phyloP scores from a whole-genome alignment of 2,329 filamentous ascomycete genomes.

The Arthrobotrys iridis region DNA sequence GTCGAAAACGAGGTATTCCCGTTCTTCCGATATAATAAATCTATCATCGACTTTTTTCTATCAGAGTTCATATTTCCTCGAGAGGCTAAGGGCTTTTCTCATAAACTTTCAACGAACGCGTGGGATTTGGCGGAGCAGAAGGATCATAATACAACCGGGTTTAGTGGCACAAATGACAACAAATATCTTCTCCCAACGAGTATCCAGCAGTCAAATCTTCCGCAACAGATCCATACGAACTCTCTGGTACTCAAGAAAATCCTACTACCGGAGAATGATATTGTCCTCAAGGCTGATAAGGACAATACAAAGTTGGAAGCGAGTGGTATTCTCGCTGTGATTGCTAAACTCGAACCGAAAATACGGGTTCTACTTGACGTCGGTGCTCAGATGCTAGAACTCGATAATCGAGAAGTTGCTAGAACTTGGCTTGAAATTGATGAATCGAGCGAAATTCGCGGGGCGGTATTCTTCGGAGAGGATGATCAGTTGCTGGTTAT shows the following conservation, averaged over 20 bases:
- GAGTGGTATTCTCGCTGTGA: conserved; percentile 63
- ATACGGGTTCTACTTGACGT: conserved; percentile 72
- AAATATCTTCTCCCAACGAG: conserved; percentile 69
- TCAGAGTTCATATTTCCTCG: conserved; percentile 69
- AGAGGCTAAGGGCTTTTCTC: conserved; percentile 68
- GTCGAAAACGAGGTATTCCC: conserved; percentile 68
- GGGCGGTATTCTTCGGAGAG: conserved; percentile 67
- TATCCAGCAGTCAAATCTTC: conserved; percentile 69
- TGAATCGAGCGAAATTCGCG: conserved; percentile 62
- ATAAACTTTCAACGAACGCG: conserved; percentile 73
- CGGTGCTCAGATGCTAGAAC: conserved; percentile 72
- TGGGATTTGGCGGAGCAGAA: conserved; percentile 70
- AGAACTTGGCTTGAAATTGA: conserved; percentile 67
- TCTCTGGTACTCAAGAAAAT: conserved; percentile 68
- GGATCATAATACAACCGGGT: conserved; percentile 69
- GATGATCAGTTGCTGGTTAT: conserved; percentile 65
- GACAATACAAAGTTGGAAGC: conserved; percentile 57
- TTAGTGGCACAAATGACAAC: conserved; percentile 77
- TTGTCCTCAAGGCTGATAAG: conserved; percentile 12
- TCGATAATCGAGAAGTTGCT: conserved; percentile 67
- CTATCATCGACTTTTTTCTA: conserved; percentile 73
- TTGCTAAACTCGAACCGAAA: conserved; percentile 60
- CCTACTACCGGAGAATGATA: neutral
- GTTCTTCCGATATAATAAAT: conserved; percentile 66
- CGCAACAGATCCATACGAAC: conserved; percentile 71